A percentile compares a stretch with the other conserved stretches of the same genome.
Conservation (phyloP, 208 protist genomes). For the Balamuthia mandrillaris region DNA sequence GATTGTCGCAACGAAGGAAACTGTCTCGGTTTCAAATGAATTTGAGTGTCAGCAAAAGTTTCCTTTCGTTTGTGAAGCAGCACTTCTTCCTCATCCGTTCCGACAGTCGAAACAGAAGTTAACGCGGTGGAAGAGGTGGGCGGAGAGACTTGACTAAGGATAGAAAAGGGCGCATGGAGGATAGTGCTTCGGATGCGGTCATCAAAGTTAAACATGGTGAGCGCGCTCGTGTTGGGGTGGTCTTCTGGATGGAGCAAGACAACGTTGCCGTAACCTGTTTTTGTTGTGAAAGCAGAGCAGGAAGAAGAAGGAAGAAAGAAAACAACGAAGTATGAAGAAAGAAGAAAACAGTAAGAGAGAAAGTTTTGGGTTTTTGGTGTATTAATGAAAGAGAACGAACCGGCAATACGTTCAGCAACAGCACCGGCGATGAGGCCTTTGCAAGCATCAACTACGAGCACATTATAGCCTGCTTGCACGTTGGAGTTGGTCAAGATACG, state of each 20-base stretch:
- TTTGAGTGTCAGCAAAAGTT: neutral
- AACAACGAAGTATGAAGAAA: too few relatives aligned
- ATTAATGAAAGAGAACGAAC: too few relatives aligned
- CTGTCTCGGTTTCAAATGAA: too few relatives aligned
- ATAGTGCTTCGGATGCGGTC: neutral
- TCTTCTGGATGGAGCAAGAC: neutral
- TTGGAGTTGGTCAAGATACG: conserved; percentile 13
- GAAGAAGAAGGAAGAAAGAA: neutral
- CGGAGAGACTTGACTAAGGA: neutral
- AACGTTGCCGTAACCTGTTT: neutral
- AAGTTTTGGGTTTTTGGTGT: too few relatives aligned
- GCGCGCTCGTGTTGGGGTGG: neutral
- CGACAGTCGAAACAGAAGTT: neutral
- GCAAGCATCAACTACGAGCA: conserved; percentile 42
- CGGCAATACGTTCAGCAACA: conserved; percentile 48
- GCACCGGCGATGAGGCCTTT: conserved; percentile 48
- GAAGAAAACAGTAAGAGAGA: too few relatives aligned
- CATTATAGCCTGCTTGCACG: conserved; percentile 1
- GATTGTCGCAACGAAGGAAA: too few relatives aligned
- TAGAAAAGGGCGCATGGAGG: neutral
- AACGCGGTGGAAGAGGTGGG: neutral
- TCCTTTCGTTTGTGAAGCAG: neutral
- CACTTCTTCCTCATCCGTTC: neutral
- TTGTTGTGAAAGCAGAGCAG: neutral
- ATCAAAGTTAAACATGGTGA: neutral